Base-by-base conservation (phyloP, 2,329 filamentous ascomycete species). In the Pestalotiopsis sp. region DNA sequence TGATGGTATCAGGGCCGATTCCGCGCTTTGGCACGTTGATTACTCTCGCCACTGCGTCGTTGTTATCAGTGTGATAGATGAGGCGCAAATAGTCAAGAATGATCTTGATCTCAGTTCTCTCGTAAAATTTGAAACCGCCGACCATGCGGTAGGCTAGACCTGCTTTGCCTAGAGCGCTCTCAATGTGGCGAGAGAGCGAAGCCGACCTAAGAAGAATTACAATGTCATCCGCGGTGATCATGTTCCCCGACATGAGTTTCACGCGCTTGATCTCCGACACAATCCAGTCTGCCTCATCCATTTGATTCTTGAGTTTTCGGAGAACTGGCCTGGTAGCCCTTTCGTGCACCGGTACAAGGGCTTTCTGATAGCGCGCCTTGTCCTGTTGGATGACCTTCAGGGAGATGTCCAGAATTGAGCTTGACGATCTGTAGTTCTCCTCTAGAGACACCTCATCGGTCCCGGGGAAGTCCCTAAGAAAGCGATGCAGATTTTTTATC, bases 401-500 rank as follows among this genome's bases (percentile, higher is more conserved):
- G 0, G 96, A 94, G 5, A 92, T 89, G 69, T 89, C 86, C 27
- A 98, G 84, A 69, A 99, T 98, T 7, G 90, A 90, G 52, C 91
- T 93, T 0, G 94, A 97, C 1, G 95, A 98, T 25, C 95, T 89
- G 77, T 99, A 99, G 75, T 98, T 99, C 75, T 98, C 93, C 77
- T 98, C 93, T 2, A 99, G 84, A 5, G 95, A 90, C 59, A 98
- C 90, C 69, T 96, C 92, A 4, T 94, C 87, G 0, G 94, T 96
- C 31, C 92, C 87, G 0, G 91, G 91, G 76, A 92, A 98, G 69
- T 93, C 90, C 57, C 84, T 84, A 66, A 94, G 88, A 84, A 99
- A 90, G 2, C 92, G 90, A 72, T 89, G 88, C 62, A 98, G 85
- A 75, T 98, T 99, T 77, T 92, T 92, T 73, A 95, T 93, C 79